Evolutionary conservation across 108 stramenopile species (phyloP).

Genomic region (Epithemia pelagica): DNA sequence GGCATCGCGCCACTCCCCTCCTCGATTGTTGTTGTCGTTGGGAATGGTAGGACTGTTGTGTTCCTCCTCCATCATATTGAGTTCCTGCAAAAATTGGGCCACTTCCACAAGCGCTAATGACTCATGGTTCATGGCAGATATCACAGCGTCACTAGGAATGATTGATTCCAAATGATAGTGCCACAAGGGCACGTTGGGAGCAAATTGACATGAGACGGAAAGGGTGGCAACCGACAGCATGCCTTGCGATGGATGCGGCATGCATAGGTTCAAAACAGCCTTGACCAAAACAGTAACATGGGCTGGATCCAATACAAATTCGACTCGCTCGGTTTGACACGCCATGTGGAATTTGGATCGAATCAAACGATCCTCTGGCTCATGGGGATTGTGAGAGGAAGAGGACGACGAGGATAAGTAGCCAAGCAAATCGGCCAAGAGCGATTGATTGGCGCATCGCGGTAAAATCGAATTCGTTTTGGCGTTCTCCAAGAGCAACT

Average conservation of each 20-base stretch:
- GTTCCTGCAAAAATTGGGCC: background rate
- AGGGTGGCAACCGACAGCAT: background rate
- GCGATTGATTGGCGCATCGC: slow-evolving; percentile 73
- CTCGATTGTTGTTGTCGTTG: background rate
- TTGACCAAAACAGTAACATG: slow-evolving; percentile 28
- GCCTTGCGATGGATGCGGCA: slow-evolving; percentile 13
- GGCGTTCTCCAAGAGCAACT: slow-evolving; percentile 13
- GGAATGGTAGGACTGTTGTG: too few relatives aligned
- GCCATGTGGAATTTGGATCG: slow-evolving; percentile 29
- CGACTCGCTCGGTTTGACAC: slow-evolving; percentile 14
- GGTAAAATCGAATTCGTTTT: slow-evolving; percentile 25
- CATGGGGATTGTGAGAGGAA: too few relatives aligned
- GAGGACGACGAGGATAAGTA: background rate
- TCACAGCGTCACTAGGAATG: background rate
- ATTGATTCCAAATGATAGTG: background rate
- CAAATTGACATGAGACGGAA: background rate
- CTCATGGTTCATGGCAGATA: background rate
- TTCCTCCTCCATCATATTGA: background rate
- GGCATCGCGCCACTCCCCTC: slow-evolving; percentile 35
- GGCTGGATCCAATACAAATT: slow-evolving; percentile 28
- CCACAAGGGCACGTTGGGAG: background rate
- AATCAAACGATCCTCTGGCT: slow-evolving; percentile 47
- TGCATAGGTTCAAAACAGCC: slow-evolving; percentile 29
- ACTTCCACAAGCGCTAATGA: background rate
- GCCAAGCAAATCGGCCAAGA: slow-evolving; percentile 63